These are phyloP conservation scores for Parsonsia alboflavescens DNA, from an alignment of 257 asterid genomes.

Conservation along the genomic window DNA sequence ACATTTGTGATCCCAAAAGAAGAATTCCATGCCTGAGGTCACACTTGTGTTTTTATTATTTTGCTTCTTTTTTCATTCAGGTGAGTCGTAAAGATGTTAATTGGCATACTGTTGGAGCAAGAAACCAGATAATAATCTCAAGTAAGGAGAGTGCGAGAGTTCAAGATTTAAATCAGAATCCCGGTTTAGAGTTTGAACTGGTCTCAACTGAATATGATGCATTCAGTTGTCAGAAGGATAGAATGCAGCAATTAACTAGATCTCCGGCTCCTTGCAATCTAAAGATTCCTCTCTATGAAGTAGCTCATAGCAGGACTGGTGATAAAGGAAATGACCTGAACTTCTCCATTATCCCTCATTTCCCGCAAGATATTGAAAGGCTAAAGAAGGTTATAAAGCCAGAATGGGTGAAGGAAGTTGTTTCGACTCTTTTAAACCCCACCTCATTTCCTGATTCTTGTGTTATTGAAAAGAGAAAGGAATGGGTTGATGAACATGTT, in stretches of 20 bases:
- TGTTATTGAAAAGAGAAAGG: slow-evolving; percentile 39
- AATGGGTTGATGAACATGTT: slow-evolving; percentile 49
- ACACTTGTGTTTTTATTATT: not conserved
- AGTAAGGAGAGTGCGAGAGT: slow-evolving; percentile 18
- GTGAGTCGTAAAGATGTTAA: slow-evolving; percentile 59
- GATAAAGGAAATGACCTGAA: slow-evolving; percentile 87
- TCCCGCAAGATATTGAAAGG: slow-evolving; percentile 70
- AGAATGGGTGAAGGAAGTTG: slow-evolving; percentile 64
- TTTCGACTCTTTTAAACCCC: slow-evolving; percentile 51
- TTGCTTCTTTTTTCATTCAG: slow-evolving; percentile 28
- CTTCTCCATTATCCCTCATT: slow-evolving; percentile 84
- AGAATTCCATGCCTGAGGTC: not conserved
- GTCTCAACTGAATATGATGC: slow-evolving; percentile 22
- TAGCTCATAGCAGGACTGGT: slow-evolving; percentile 88
- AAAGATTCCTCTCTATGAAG: slow-evolving; percentile 54
- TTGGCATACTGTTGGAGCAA: slow-evolving; percentile 55
- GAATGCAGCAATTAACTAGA: slow-evolving; percentile 17
- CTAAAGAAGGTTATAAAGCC: slow-evolving; percentile 62
- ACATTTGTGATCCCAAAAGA: not conserved
- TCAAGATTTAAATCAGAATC: slow-evolving; percentile 14
- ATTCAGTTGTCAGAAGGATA: slow-evolving; percentile 21
- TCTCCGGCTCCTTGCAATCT: slow-evolving; percentile 55
- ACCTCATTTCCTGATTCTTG: slow-evolving; percentile 45
- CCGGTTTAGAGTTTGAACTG: slow-evolving; percentile 23
- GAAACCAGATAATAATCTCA: slow-evolving; percentile 31